Percentiles rank a stretch among this genome's conserved stretches.
Conservation (phyloP, 352 stramenopile genomes). For the Hyaloperonospora brassicae region DNA sequence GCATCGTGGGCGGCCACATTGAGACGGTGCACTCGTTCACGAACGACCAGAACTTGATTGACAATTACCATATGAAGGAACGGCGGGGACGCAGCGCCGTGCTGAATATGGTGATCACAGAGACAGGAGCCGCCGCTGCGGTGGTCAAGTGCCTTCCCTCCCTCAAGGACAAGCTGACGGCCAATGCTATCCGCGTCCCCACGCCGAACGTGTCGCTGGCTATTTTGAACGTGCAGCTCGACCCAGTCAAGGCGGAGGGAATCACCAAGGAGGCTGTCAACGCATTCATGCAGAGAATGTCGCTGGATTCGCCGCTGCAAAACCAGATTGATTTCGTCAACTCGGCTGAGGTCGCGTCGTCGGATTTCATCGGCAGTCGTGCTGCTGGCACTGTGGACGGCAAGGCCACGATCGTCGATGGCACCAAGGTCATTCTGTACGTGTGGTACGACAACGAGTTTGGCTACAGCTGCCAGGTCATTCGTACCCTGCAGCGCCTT, state of each 20-base stretch:
- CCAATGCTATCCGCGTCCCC: conserved; percentile 97
- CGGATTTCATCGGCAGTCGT: conserved; percentile 78
- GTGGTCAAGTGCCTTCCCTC: conserved; percentile 88
- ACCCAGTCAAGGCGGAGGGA: conserved; percentile 57
- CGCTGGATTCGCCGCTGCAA: conserved; percentile 75
- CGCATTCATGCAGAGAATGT: conserved; percentile 67
- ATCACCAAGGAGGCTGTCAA: conserved; percentile 73
- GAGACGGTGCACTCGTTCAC: conserved; percentile 88
- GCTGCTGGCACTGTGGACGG: conserved; percentile 69
- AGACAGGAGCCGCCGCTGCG: conserved; percentile 73
- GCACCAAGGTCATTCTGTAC: conserved; percentile 82
- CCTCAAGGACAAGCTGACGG: conserved; percentile 96
- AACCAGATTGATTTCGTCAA: conserved; percentile 87
- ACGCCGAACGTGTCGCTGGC: conserved; percentile 98
- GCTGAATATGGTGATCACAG: conserved; percentile 87
- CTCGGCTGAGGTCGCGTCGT: conserved; percentile 73
- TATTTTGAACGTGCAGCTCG: conserved; percentile 91
- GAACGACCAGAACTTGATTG: conserved; percentile 86
- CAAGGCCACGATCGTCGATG: conserved; percentile 79
- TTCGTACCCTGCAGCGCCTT: conserved; percentile 75
- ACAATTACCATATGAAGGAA: conserved; percentile 86
- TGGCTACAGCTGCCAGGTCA: conserved; percentile 83
- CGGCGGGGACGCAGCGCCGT: conserved; percentile 77
- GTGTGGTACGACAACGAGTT: conserved; percentile 90
- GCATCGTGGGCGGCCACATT: conserved; percentile 77